phyloP scores from a whole-genome alignment of 225 moss, liverwort and hornwort genomes.

The Climacium dendroides region DNA sequence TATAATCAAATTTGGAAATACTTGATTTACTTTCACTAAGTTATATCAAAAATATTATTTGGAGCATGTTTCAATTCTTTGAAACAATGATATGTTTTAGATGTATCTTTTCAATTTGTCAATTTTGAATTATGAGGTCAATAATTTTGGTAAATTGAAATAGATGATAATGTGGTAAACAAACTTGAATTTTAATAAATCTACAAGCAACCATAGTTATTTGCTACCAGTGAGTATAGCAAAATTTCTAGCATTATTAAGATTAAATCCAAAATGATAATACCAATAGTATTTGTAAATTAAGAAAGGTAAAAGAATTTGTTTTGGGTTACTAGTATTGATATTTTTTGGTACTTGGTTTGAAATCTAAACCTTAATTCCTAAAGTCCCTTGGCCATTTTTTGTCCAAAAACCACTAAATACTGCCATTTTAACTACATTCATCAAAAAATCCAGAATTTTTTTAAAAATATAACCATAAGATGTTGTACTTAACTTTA shows the following conservation, averaged over 20 bases:
- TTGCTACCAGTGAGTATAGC: too few relatives aligned
- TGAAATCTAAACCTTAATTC: neutral
- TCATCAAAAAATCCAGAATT: too few relatives aligned
- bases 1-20: too few relatives aligned
- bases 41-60: too few relatives aligned
- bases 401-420: too few relatives aligned
- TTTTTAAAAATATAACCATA: too few relatives aligned
- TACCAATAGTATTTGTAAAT: neutral
- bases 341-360: fast-evolving
- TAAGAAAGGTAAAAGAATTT: neutral
- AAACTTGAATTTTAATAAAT: too few relatives aligned
- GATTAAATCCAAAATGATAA: neutral
- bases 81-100: neutral
- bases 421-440: too few relatives aligned
- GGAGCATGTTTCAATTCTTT: neutral
- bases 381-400: too few relatives aligned
- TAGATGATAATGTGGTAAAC: too few relatives aligned
- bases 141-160: neutral
- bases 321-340: neutral
- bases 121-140: neutral
- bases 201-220: neutral
- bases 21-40: fast-evolving
- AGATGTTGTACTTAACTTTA: too few relatives aligned
- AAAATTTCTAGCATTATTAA: neutral
- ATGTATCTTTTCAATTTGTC: neutral